Conservation (phyloP, 2,329 filamentous ascomycete species). For the Alternaria gansuensis region DNA sequence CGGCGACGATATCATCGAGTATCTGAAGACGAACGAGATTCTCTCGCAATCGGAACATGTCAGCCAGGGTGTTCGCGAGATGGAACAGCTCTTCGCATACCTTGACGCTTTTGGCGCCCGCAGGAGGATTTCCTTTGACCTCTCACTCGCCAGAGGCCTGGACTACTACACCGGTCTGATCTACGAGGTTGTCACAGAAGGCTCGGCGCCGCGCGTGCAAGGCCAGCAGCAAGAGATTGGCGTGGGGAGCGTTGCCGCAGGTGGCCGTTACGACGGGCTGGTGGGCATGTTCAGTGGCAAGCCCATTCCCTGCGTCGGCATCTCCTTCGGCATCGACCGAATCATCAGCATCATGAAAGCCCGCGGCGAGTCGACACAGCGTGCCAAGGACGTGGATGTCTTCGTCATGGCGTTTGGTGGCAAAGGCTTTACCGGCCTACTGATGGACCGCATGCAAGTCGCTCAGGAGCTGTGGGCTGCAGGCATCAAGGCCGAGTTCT, state of each 20-base stretch:
- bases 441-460: conserved; percentile 85
- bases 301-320: conserved; percentile 88
- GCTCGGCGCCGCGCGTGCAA: conserved; percentile 65
- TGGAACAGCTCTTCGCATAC: conserved; percentile 82
- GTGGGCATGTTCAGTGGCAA: conserved; percentile 94
- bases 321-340: conserved; percentile 93
- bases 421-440: conserved; percentile 80
- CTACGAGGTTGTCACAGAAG: conserved; percentile 87
- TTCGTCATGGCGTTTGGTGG: conserved; percentile 96
- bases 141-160: conserved; percentile 88
- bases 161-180: conserved; percentile 93
- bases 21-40: conserved; percentile 36
- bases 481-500: conserved; percentile 90
- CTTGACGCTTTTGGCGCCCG: conserved; percentile 78
- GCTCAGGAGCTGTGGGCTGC: conserved; percentile 82
- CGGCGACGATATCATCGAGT: conserved; percentile 72
- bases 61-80: conserved; percentile 80
- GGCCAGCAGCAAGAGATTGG: conserved; percentile 63
- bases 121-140: conserved; percentile 83
- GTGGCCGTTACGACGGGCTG: conserved; percentile 89
- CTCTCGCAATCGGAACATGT: conserved; percentile 69
- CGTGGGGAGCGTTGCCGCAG: conserved; percentile 87
- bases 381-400: conserved; percentile 82
- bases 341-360: conserved; percentile 94
- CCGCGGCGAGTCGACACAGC: conserved; percentile 68